These are phyloP conservation scores for Zasmidium angulare DNA, from an alignment of 2,329 filamentous ascomycete species.

Conservation along the genomic window DNA sequence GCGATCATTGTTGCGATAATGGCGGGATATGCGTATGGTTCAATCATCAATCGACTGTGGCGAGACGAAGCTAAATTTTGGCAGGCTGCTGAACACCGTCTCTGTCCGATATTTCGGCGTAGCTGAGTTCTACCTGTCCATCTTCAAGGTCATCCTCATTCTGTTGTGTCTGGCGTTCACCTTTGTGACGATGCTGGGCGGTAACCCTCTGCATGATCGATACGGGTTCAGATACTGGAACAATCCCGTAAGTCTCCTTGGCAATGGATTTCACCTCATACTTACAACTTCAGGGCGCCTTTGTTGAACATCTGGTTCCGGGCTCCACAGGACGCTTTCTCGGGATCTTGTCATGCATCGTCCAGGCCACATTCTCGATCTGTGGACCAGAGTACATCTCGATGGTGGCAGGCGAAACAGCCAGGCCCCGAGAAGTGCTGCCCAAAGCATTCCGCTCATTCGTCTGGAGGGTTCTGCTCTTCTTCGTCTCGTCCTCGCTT, in stretches of 20 bases:
- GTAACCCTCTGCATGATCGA: conserved; percentile 68
- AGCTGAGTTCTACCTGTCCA: conserved; percentile 65
- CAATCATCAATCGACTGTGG: neutral
- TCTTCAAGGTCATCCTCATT: conserved; percentile 67
- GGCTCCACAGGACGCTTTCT: conserved; percentile 71
- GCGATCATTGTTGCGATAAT: conserved; percentile 62
- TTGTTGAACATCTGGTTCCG: conserved; percentile 57
- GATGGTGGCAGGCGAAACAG: conserved; percentile 66
- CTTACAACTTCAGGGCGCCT: conserved; percentile 50
- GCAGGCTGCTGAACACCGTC: conserved; percentile 62
- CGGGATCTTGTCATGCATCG: conserved; percentile 74
- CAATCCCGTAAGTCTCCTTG: conserved; percentile 13
- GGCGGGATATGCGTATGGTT: conserved; percentile 48
- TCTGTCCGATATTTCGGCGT: conserved; percentile 74
- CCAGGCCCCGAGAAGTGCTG: conserved; percentile 68
- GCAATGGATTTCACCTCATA: conserved; percentile 24
- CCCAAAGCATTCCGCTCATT: conserved; percentile 75
- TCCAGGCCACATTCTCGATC: conserved; percentile 67
- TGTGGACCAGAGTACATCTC: conserved; percentile 66
- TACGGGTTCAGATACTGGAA: conserved; percentile 72
- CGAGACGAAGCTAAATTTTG: neutral
- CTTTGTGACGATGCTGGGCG: conserved; percentile 76
- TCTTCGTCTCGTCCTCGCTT: conserved; percentile 73
- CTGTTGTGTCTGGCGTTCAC: conserved; percentile 72
- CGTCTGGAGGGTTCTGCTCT: conserved; percentile 72